Evolutionary conservation across 176 grass and related monocot species (phyloP).

Genomic region (Pontederia crassipes): DNA sequence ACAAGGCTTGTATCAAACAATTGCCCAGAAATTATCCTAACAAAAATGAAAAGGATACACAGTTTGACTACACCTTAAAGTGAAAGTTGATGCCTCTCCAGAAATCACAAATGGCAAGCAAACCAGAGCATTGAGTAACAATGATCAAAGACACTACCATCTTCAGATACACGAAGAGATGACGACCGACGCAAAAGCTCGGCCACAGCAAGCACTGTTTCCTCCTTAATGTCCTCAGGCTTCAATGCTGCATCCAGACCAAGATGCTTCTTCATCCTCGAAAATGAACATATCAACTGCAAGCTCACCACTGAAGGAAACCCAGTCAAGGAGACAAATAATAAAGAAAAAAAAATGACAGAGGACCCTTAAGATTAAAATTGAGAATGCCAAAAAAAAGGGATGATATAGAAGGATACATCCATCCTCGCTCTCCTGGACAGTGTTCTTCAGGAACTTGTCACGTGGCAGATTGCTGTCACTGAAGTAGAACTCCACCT

Average conservation of each 20-base stretch:
- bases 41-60: too few relatives aligned
- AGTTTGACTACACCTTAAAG: too few relatives aligned
- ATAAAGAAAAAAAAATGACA: slow-evolving; percentile 8
- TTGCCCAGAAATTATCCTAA: too few relatives aligned
- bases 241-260: slow-evolving; percentile 40
- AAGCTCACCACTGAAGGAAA: slow-evolving; percentile 64
- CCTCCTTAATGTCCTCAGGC: slow-evolving; percentile 42
- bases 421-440: slow-evolving; percentile 68
- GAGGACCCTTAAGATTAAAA: not conserved
- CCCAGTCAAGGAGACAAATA: not conserved
- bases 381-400: not conserved
- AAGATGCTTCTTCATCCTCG: slow-evolving; percentile 59
- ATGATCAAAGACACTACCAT: slow-evolving; percentile 36
- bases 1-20: not conserved
- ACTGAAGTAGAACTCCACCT: slow-evolving; percentile 97
- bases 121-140: not conserved
- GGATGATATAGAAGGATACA: slow-evolving; percentile 31
- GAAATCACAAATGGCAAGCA: too few relatives aligned
- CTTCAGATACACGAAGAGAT: slow-evolving; percentile 53
- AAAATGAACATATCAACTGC: slow-evolving; percentile 79
- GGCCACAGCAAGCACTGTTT: slow-evolving; percentile 40
- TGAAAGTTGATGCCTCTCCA: too few relatives aligned
- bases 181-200: slow-evolving; percentile 51
- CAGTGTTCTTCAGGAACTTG: slow-evolving; percentile 40
- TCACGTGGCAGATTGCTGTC: slow-evolving; percentile 88